Evolutionary conservation across 2,329 filamentous ascomycete species (phyloP).

Genomic region (Monosporascus sp.): DNA sequence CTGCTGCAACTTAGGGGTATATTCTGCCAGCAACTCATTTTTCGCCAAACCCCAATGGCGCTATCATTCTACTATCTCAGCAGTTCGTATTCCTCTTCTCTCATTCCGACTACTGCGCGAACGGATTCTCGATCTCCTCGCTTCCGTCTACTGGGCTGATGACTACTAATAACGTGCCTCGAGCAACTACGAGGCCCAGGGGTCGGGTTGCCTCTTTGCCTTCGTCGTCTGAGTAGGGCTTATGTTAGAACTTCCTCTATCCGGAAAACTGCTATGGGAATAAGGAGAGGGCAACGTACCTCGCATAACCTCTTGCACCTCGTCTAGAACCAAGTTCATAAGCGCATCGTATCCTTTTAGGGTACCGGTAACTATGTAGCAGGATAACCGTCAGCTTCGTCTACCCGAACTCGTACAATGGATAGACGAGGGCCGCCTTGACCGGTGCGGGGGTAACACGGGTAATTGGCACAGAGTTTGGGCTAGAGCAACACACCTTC

Average conservation of each 20-base stretch:
- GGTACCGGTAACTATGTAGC: conserved; percentile 66
- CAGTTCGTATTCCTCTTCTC: background rate
- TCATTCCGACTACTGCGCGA: conserved; percentile 65
- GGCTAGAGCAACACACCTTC: conserved; percentile 57
- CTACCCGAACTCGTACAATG: background rate
- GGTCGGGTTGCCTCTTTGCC: conserved; percentile 78
- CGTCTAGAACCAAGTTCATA: conserved; percentile 95
- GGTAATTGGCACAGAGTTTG: conserved; percentile 2
- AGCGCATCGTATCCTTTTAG: conserved; percentile 95
- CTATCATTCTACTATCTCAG: too few species aligned
- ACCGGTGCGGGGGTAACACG: background rate
- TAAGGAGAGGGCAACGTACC: conserved; percentile 46
- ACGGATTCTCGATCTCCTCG: conserved; percentile 94
- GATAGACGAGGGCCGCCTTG: background rate
- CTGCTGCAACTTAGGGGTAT: too few species aligned
- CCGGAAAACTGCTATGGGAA: conserved; percentile 1
- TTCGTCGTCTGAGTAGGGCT: conserved; percentile 66
- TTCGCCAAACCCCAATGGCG: too few species aligned
- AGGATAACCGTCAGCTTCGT: background rate
- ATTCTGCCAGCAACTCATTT: too few species aligned
- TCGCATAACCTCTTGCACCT: conserved; percentile 83
- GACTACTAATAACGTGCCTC: conserved; percentile 86
- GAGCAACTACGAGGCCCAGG: conserved; percentile 81
- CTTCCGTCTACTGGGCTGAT: conserved; percentile 92
- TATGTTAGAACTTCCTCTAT: background rate